A percentile compares a stretch with the other conserved stretches of the same genome.
Conservation (phyloP, 139 green algal species). For the Diplosphaera chodatii region DNA sequence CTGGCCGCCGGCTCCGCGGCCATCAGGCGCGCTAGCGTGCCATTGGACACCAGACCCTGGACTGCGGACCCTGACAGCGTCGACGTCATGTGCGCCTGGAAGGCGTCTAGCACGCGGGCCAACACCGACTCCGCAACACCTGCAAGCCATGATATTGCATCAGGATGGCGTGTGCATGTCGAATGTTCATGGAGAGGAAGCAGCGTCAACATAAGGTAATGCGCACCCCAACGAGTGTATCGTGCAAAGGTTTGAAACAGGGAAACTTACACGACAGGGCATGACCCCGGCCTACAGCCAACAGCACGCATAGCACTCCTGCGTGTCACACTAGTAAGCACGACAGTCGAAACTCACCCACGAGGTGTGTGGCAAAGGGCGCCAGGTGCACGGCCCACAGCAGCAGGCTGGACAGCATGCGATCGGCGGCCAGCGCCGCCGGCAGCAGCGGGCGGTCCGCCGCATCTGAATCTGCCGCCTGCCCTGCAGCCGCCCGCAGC, state of each 20-base stretch:
- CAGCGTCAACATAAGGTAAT: too few relatives aligned
- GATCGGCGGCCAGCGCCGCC: constrained; percentile 34
- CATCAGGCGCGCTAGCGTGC: constrained; percentile 42
- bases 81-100: constrained; percentile 8
- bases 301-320: too few relatives aligned
- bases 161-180: too few relatives aligned
- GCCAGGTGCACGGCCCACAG: constrained; percentile 43
- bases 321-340: too few relatives aligned
- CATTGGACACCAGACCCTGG: constrained; percentile 16
- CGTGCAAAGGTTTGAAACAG: too few relatives aligned
- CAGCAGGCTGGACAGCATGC: constrained; percentile 44
- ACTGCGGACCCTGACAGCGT: constrained; percentile 9
- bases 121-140: constrained; percentile 60
- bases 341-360: too few relatives aligned
- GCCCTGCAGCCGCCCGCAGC: constrained; percentile 15
- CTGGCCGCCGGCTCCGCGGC: constrained; percentile 48
- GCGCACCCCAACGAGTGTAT: too few relatives aligned
- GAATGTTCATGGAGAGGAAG: too few relatives aligned
- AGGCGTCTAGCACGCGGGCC: constrained; percentile 50
- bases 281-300: too few relatives aligned
- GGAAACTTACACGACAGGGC: too few relatives aligned
- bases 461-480: constrained; percentile 4
- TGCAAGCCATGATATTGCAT: constrained; percentile 14
- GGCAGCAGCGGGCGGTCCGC: constrained; percentile 39
- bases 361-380: constrained; percentile 22